Percentiles rank a stretch among this genome's conserved stretches.
Conservation (phyloP, 2,329 filamentous ascomycete species). For the Neonectria hederae region DNA sequence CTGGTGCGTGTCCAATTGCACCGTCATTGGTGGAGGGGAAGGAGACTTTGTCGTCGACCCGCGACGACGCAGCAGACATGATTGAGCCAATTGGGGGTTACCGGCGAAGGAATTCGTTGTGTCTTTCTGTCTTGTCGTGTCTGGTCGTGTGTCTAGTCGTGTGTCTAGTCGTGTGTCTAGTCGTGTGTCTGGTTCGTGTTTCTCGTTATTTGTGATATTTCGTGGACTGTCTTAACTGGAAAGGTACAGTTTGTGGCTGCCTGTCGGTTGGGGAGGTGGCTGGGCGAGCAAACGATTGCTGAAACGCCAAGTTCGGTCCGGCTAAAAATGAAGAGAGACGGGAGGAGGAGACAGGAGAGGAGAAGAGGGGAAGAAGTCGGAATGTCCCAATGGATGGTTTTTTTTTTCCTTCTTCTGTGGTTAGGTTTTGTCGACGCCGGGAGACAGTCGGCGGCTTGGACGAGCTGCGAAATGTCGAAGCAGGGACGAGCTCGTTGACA, state of each 20-base stretch:
- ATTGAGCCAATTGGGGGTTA: conserved; percentile 19
- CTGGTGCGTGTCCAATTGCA: conserved; percentile 26
- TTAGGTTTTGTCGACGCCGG: not conserved
- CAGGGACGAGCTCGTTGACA: conserved; percentile 1
- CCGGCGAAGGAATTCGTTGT: not conserved
- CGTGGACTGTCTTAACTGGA: conserved; percentile 6
- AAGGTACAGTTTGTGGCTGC: conserved; percentile 16
- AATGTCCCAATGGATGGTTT: not conserved
- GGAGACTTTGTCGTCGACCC: conserved; percentile 39
- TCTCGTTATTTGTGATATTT: conserved; percentile 18
- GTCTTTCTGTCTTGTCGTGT: conserved; percentile 4
- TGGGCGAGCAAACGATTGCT: conserved; percentile 2
- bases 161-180: too few species aligned
- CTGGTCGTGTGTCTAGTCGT: too few species aligned
- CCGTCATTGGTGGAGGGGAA: conserved; percentile 19
- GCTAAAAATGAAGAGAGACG: not conserved
- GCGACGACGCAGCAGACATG: conserved; percentile 43
- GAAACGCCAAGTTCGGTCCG: not conserved
- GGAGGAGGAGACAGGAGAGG: not conserved
- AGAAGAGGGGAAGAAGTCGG: not conserved
- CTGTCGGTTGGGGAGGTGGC: conserved; percentile 8
- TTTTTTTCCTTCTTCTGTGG: not conserved
- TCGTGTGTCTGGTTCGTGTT: too few species aligned
- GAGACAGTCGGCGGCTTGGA: conserved; percentile 1
- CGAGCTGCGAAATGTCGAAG: conserved; percentile 7